Conservation (phyloP, 352 stramenopile genomes). For the Blastocystis sp. region DNA sequence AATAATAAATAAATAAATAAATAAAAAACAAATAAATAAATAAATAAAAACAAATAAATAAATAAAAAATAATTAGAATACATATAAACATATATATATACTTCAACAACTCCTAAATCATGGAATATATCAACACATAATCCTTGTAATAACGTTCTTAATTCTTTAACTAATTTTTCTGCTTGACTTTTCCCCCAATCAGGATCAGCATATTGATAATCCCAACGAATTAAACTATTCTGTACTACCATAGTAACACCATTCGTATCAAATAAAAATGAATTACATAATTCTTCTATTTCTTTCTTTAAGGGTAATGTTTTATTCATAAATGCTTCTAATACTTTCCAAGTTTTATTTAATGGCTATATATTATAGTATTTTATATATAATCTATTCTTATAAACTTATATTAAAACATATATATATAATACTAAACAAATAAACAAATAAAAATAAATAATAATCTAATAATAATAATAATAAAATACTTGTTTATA, state of each 20-base stretch:
- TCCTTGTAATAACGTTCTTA: slow-evolving; percentile 9
- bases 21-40: too few species aligned
- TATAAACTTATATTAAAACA: too few species aligned
- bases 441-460: too few species aligned
- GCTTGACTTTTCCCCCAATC: slow-evolving; percentile 25
- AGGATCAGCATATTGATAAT: slow-evolving; percentile 33
- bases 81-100: too few species aligned
- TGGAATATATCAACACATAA: slow-evolving; percentile 33
- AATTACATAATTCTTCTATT: slow-evolving; percentile 17
- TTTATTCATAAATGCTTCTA: slow-evolving; percentile 21
- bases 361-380: slow-evolving; percentile 2
- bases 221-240: slow-evolving; percentile 16
- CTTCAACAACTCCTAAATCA: slow-evolving; percentile 34
- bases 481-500: too few species aligned
- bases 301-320: slow-evolving; percentile 23
- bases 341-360: slow-evolving; percentile 1
- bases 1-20: too few species aligned
- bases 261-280: slow-evolving; percentile 29
- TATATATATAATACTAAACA: too few species aligned
- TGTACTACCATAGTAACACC: slow-evolving; percentile 17
- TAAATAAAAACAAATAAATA: too few species aligned
- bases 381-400: background rate
- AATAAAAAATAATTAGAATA: too few species aligned
- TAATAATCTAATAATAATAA: too few species aligned
- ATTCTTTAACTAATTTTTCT: slow-evolving; percentile 25